Evolutionary conservation across 106 monocot genomes (phyloP), one percentile per base, ranked within the genome.

Genomic region (Triglochin maritima): DNA sequence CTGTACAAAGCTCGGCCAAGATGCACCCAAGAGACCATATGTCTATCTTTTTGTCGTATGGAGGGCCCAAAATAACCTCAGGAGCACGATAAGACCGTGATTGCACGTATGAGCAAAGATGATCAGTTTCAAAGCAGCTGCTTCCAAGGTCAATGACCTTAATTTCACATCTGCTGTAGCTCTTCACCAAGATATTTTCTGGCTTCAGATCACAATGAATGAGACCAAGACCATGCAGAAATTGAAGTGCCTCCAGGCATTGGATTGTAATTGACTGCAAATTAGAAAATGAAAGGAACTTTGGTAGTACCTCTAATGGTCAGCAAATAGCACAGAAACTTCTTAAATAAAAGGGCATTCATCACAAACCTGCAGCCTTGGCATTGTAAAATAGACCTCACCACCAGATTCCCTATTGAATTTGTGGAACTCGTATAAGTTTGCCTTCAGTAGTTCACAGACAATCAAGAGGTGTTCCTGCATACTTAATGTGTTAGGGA

Each of bases 371-470:
- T 99, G 98, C 69, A 99, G 64, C 64, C 98, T 89, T 60, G 98
- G 92, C 98, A 99, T 99, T 14, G 98, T 99, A 71, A 99, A 99
- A 71, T 99, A 99, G 74, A 99, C 98, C 74, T 99, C 98, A 48
- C 98, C 92, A 44, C 98, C 98, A 60, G 98, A 99, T 92, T 99
- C 98, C 58, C 98, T 74, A 71, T 99, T 99, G 57, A 99, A 99
- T 69, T 99, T 99, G 71, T 99, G 98, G 74, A 99, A 99, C 77
- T 99, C 98, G 75, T 99, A 92, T 68, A 99, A 82, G 56, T 99
- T 99, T 63, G 98, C 98, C 80, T 99, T 99, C 52, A 99, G 88
- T 63, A 99, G 86, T 72, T 99, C 98, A 72, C 98, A 99, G 51
- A 99, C 98, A 79, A 99, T 99, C 69, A 99, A 67, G 62, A 99